Conservation (phyloP, 441 rosid genomes). For the Syzygium syzygioides region DNA sequence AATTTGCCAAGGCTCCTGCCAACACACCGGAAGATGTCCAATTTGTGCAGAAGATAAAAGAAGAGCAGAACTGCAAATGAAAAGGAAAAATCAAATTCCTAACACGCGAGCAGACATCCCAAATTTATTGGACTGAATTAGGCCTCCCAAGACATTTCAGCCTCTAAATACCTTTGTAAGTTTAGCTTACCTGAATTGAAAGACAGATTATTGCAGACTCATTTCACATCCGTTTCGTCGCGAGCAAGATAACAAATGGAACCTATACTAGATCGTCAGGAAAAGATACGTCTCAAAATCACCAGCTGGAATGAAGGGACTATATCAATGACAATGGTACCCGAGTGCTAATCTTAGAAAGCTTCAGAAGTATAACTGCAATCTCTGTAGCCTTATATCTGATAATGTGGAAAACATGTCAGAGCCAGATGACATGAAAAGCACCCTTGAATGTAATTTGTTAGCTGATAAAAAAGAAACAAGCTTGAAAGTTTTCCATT, state of each 20-base stretch:
- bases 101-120: background rate
- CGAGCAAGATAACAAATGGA: background rate
- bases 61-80: slow-evolving; percentile 28
- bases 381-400: background rate
- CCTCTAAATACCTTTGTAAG: background rate
- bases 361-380: background rate
- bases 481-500: background rate
- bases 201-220: background rate
- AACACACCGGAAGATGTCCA: slow-evolving; percentile 36
- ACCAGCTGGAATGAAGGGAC: background rate
- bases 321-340: background rate
- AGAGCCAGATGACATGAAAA: background rate
- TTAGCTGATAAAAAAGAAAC: background rate
- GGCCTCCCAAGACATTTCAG: background rate
- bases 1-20: slow-evolving; percentile 31
- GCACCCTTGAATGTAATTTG: background rate
- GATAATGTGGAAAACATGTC: background rate
- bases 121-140: background rate
- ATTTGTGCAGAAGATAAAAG: slow-evolving; percentile 36
- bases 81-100: background rate
- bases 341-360: background rate
- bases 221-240: background rate
- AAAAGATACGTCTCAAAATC: background rate
- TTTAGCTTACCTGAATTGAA: background rate
- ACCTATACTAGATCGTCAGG: background rate